These are phyloP conservation scores for Pseudomonodictys pantanalensis DNA, from an alignment of 495 filamentous ascomycete genomes.

Conservation along the genomic window DNA sequence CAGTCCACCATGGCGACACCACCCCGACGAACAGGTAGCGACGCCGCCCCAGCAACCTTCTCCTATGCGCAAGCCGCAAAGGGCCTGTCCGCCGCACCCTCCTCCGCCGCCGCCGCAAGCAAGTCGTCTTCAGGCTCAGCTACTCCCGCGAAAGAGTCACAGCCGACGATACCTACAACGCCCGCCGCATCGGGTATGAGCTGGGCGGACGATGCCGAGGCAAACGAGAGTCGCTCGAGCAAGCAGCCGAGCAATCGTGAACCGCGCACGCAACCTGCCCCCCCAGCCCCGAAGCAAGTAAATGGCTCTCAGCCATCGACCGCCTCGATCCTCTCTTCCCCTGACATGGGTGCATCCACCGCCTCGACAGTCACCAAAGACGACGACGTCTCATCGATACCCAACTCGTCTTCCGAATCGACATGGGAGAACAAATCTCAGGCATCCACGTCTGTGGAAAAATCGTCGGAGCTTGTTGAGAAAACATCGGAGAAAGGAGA, in stretches of 20 bases:
- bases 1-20: conserved; percentile 27
- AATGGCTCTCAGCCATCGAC: neutral
- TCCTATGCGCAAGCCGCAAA: conserved; percentile 96
- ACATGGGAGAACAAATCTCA: conserved; percentile 69
- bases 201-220: conserved; percentile 43
- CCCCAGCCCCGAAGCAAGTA: conserved; percentile 5
- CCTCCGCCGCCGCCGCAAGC: conserved; percentile 31
- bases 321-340: conserved; percentile 62
- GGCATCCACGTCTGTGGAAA: conserved; percentile 45
- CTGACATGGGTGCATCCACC: conserved; percentile 65
- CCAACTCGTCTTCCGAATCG: conserved; percentile 62
- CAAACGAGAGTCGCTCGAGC: conserved; percentile 12
- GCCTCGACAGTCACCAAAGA: conserved; percentile 66
- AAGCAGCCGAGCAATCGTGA: conserved; percentile 11
- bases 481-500: conserved; percentile 40
- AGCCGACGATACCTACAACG: conserved; percentile 5
- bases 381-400: conserved; percentile 62
- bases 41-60: conserved; percentile 51
- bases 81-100: conserved; percentile 53
- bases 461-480: conserved; percentile 30
- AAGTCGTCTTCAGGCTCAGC: conserved; percentile 41
- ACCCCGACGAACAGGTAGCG: conserved; percentile 17
- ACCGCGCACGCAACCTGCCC: neutral
- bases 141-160: conserved; percentile 33
- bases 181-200: conserved; percentile 26